Evolutionary conservation across 1,139 yeast genomes (phyloP).

Genomic region (Suhomyces atakaporum): DNA sequence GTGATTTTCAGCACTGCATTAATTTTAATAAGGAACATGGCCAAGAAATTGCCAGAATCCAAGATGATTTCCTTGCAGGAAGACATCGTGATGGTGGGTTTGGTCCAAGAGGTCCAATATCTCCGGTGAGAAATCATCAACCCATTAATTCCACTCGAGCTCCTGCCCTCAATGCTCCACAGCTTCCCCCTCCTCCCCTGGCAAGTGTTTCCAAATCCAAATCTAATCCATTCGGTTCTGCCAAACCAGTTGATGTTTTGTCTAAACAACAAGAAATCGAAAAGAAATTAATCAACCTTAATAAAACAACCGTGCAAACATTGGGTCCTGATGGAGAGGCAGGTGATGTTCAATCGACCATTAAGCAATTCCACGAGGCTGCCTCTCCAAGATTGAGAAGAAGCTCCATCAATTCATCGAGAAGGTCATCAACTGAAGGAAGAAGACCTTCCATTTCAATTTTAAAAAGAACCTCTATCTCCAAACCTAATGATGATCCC

Average conservation of each 20-base stretch:
- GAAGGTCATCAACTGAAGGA: constrained; percentile 19
- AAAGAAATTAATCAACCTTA: constrained; percentile 49
- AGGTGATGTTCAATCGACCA: constrained; percentile 19
- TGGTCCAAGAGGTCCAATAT: constrained; percentile 3
- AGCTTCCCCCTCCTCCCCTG: constrained; percentile 8
- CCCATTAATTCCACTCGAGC: constrained; percentile 2
- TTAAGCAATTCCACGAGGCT: constrained; percentile 18
- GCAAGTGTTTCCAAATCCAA: constrained; percentile 28
- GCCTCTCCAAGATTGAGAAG: constrained; percentile 18
- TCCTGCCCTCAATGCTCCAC: constrained; percentile 5
- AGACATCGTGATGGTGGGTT: constrained; percentile 19
- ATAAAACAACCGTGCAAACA: constrained; percentile 61
- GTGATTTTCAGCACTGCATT: constrained; percentile 50
- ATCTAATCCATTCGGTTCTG: constrained; percentile 48
- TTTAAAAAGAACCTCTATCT: constrained; percentile 12
- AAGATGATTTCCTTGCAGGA: constrained; percentile 32
- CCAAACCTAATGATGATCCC: neutral
- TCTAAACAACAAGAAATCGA: constrained; percentile 46
- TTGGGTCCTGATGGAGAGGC: constrained; percentile 33
- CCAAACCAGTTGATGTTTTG: constrained; percentile 48
- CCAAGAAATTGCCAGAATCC: constrained; percentile 32
- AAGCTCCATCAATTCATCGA: constrained; percentile 13
- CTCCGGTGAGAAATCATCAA: constrained; percentile 7
- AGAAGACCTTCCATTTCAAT: constrained; percentile 24
- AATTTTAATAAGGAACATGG: constrained; percentile 41